These are phyloP conservation scores for Talaromyces amestolkiae DNA, from an alignment of 2,329 filamentous ascomycete species.

Conservation along the genomic window DNA sequence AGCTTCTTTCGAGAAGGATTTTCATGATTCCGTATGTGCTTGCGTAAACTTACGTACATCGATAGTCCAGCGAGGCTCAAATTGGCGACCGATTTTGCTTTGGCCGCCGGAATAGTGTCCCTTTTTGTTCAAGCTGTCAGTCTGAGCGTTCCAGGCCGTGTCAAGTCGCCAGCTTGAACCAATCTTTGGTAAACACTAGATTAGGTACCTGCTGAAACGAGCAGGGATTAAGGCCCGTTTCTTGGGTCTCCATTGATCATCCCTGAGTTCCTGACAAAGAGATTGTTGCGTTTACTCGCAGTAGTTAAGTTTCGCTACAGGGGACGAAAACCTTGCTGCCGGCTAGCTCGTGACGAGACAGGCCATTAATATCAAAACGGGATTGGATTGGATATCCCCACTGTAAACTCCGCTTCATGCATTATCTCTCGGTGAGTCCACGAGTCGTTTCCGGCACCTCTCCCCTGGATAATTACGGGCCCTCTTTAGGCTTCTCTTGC, in stretches of 20 bases:
- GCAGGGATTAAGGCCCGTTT: background rate
- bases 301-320: background rate
- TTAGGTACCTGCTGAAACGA: background rate
- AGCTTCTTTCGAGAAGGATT: background rate
- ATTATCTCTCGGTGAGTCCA: background rate
- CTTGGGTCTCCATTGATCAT: background rate
- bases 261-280: background rate
- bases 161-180: conserved; percentile 17
- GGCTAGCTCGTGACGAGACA: background rate
- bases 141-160: background rate
- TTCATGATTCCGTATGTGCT: background rate
- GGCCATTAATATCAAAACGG: background rate
- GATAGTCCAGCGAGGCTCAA: background rate
- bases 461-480: background rate
- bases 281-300: no score
- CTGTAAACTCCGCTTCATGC: background rate
- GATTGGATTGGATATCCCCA: background rate
- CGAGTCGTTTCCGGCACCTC: background rate
- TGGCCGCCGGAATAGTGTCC: conserved; percentile 1
- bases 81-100: background rate
- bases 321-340: background rate
- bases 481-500: background rate
- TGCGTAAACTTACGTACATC: background rate
- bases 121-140: conserved; percentile 1
- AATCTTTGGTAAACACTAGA: background rate